Evolutionary conservation across 306 rosid species (phyloP), one percentile per base, ranked within the genome.

Genomic region (Canavalia ensiformis): DNA sequence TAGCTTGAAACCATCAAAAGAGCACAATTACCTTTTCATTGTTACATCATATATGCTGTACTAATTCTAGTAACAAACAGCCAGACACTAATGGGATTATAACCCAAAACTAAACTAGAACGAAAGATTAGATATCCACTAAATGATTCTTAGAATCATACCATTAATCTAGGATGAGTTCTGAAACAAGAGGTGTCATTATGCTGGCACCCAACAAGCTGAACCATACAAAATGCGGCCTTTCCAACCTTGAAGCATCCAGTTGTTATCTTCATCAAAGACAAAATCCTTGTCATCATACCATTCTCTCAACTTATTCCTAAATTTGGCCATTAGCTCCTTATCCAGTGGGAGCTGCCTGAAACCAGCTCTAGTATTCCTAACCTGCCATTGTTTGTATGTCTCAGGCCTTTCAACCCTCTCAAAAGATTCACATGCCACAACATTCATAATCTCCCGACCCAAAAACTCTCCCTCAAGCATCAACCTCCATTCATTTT

Each of bases 241-340:
- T 80, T 90, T 94, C 98, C 98, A 94, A 56, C 98, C 94, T 50
- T 91, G 98, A 46, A 94, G 89, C 94, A 94, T 83, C 97, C 94
- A 92, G 35, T 90, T 58, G 74, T 59, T 62, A 50, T 88, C 95
- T 81, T 90, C 88, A 83, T 94, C 94, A 60, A 92, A 58, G 55
- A 83, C 86, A 82, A 90, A 94, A 80, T 94, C 95, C 69, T 56
- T 87, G 54, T 90, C 94, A 75, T 94, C 94, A 75, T 94, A 91
- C 86, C 90, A 81, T 58, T 75, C 84, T 79, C 75, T 85, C 66
- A 92, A 75, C 75, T 84, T 87, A 1, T 7, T 70, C 81, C 75
- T 84, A 65, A 88, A 85, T 42, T 42, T 68, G 83, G 75, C 52
- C 89, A 90, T 68, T 7, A 90, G 1, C 46, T 90, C 95, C 81